phyloP scores from a whole-genome alignment of 768 basidiomycete species.

The Mycena haematopus region DNA sequence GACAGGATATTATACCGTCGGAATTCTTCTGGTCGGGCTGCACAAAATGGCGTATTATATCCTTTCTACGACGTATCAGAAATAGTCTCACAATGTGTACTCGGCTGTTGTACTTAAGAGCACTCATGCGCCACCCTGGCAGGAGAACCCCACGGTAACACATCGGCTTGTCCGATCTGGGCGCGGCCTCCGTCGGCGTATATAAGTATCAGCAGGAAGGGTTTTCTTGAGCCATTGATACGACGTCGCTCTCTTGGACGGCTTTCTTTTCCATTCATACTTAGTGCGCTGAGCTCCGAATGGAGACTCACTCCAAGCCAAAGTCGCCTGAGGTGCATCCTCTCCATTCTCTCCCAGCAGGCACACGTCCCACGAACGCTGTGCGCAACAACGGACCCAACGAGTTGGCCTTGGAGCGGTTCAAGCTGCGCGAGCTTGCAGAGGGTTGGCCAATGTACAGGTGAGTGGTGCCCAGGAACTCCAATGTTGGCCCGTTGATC shows the following conservation, averaged over 20 bases:
- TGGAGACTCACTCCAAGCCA: not conserved
- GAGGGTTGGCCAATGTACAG: constrained; percentile 35
- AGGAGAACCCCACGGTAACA: no score
- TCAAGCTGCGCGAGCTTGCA: constrained; percentile 33
- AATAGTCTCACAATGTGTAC: not conserved
- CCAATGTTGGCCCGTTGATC: not conserved
- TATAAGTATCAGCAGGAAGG: constrained; percentile 11
- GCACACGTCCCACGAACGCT: constrained; percentile 30
- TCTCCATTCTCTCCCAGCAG: constrained; percentile 32
- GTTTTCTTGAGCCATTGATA: not conserved
- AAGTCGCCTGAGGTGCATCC: constrained; percentile 30
- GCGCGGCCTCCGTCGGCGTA: constrained; percentile 1
- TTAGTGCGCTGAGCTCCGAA: not conserved
- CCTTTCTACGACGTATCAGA: not conserved
- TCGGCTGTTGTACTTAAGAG: no score
- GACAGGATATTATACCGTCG: not conserved
- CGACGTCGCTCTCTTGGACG: not conserved
- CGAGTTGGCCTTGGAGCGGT: constrained; percentile 29
- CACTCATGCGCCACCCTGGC: not conserved
- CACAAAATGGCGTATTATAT: not conserved
- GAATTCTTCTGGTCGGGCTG: not conserved
- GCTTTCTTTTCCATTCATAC: not conserved
- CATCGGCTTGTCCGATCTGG: constrained; percentile 17
- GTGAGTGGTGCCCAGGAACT: constrained; percentile 6
- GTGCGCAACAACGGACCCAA: constrained; percentile 33